Percentiles rank a stretch among this genome's conserved stretches.
Evolutionary conservation across 371 early-diverging fungal genomes (phyloP).

Genomic region (Mucor lusitanicus): DNA sequence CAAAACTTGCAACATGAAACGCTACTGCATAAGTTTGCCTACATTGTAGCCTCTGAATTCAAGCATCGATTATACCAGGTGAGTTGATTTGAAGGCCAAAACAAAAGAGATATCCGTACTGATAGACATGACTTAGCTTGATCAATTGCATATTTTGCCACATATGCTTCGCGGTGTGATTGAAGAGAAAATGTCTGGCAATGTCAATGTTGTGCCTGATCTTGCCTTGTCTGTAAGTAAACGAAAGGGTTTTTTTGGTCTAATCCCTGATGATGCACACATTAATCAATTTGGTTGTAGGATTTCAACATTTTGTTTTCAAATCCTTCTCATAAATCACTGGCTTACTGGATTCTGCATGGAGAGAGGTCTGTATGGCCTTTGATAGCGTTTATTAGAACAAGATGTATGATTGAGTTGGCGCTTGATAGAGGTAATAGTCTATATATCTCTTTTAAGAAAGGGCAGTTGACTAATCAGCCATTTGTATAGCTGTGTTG

Average conservation of each 20-base stretch:
- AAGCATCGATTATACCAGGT: slow-evolving; percentile 66
- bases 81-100: not conserved
- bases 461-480: too few species aligned
- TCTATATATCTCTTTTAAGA: too few species aligned
- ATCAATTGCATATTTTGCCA: slow-evolving; percentile 62
- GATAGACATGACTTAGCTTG: slow-evolving; percentile 34
- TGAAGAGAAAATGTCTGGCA: slow-evolving; percentile 67
- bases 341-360: slow-evolving; percentile 80
- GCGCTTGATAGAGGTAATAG: slow-evolving; percentile 62
- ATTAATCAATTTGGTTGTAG: slow-evolving; percentile 17
- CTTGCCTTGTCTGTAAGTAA: slow-evolving; percentile 45
- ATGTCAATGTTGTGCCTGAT: slow-evolving; percentile 67
- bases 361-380: slow-evolving; percentile 90
- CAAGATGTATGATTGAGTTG: slow-evolving; percentile 77
- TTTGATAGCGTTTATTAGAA: slow-evolving; percentile 67
- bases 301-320: slow-evolving; percentile 76
- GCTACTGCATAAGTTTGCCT: slow-evolving; percentile 39
- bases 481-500: slow-evolving; percentile 31
- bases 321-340: slow-evolving; percentile 70
- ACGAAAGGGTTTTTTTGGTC: too few species aligned
- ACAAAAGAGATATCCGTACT: not conserved
- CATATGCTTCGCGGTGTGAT: slow-evolving; percentile 56
- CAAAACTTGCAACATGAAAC: slow-evolving; percentile 53
- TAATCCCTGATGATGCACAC: too few species aligned
- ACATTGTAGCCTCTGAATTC: slow-evolving; percentile 61